A percentile compares a stretch with the other conserved stretches of the same genome.
Evolutionary conservation across 805 yeast species (phyloP).

Genomic region (Blastobotrys americana): DNA sequence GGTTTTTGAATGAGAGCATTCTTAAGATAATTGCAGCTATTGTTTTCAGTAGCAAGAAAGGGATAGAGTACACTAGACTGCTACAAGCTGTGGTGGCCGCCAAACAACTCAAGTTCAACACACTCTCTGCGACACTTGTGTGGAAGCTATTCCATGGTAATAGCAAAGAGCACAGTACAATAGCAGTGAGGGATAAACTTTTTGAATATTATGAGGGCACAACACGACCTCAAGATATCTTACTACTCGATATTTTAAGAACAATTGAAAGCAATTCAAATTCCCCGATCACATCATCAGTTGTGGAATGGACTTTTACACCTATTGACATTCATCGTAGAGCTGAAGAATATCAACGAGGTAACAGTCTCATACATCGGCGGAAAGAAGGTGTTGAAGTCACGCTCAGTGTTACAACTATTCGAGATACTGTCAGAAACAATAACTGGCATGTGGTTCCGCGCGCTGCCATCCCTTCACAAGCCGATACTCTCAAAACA

Average conservation of each 20-base stretch:
- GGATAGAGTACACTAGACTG: conserved; percentile 40
- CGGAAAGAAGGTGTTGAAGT: conserved; percentile 41
- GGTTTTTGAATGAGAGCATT: conserved; percentile 39
- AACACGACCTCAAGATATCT: conserved; percentile 48
- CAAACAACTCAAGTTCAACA: conserved; percentile 33
- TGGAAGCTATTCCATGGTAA: conserved; percentile 45
- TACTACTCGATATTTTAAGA: conserved; percentile 51
- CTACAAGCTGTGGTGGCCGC: conserved; percentile 60
- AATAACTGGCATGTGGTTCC: too few relatives aligned
- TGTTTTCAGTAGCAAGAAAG: conserved; percentile 34
- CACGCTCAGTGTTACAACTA: conserved; percentile 41
- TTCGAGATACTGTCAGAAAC: conserved; percentile 12
- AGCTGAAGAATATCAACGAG: conserved; percentile 39
- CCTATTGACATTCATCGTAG: conserved; percentile 35
- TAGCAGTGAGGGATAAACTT: conserved; percentile 42
- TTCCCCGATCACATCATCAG: conserved; percentile 58
- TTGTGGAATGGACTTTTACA: conserved; percentile 61
- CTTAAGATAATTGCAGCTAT: conserved; percentile 41
- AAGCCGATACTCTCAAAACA: too few relatives aligned
- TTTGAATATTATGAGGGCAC: conserved; percentile 59
- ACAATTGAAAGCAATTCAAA: conserved; percentile 46
- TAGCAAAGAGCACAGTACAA: conserved; percentile 39
- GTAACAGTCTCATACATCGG: conserved; percentile 43
- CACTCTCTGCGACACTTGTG: conserved; percentile 41
- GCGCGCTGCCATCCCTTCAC: too few relatives aligned